Base-by-base conservation (phyloP, 352 stramenopile species). In the Globisporangium solare region DNA sequence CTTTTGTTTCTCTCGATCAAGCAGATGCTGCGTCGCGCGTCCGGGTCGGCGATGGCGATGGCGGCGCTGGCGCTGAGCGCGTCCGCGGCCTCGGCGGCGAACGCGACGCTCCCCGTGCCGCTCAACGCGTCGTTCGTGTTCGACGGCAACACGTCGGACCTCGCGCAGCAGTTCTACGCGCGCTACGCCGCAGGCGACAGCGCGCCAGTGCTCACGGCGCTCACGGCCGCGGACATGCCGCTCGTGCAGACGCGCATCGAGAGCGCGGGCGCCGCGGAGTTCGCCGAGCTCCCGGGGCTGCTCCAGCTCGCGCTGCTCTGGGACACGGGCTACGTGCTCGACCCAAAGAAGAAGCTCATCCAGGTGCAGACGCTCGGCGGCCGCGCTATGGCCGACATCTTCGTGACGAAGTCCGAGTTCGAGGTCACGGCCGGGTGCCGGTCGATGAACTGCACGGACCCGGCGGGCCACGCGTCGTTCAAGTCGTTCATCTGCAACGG, bases 231-330 rank as follows among this genome's bases (percentile, higher is more conserved):
- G 6, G 27, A 50, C 14, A 40, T 61, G 4, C 56, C 56, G 22
- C 24, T 37, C 21, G 21, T 61, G 6, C 37, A 45, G 22, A 41
- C 54, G 37, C 56, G 67, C 21, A 47, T 78, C 27, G 27, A 35
- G n/a, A 58, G 17, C 7, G 43, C 47, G n/a, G 41, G 57, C 12
- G 53, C 51, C 6, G 46, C 70, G 12, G 41, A 13, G 6, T 74
- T 74, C 53, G 47, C 56, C 2, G 54, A 65, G 14, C 55, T 79
- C 27, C 49, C 64, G 3, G 67, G 67, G 4, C 54, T 75, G 20
- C 54, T 81, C 0, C 78, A 88, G 45, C 75, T 72, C 10, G 76
- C 74, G 3, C 55, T 88, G 48, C 56, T 88, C 6, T 88, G 75
- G 78, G 78, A 88, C 42, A 67, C 56, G 3, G 78, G 76, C 0